phyloP scores from a whole-genome alignment of 306 rosid species.

The Cyclanthera cordifolia region DNA sequence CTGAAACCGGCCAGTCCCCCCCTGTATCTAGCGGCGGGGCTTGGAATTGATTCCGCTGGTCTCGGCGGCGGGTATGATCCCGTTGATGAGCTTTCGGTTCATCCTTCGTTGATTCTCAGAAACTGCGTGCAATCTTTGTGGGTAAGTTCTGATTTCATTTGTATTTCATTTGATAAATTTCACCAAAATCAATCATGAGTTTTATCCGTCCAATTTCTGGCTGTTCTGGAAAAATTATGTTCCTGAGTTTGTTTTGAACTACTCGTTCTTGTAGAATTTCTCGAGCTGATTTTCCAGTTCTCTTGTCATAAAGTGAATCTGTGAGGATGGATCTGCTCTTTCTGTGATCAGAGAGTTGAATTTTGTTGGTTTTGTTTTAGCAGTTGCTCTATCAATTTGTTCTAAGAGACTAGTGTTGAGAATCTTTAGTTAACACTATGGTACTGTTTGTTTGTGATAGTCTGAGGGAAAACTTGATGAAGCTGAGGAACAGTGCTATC shows the following conservation, averaged over 20 bases:
- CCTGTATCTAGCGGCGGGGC: slow-evolving; percentile 54
- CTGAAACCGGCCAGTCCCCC: slow-evolving; percentile 40
- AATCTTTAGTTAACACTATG: slow-evolving; percentile 4
- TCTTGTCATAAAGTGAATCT: background rate
- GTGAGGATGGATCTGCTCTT: background rate
- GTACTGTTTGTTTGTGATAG: slow-evolving; percentile 31
- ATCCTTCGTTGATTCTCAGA: slow-evolving; percentile 43
- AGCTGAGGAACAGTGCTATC: slow-evolving; percentile 67
- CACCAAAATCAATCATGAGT: background rate
- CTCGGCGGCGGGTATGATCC: slow-evolving; percentile 18
- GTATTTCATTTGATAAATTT: background rate
- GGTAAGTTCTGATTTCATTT: slow-evolving; percentile 27
- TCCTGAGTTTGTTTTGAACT: slow-evolving; percentile 1
- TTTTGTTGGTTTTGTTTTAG: background rate
- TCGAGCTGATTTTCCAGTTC: slow-evolving; percentile 1
- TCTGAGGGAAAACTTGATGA: slow-evolving; percentile 54
- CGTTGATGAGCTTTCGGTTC: slow-evolving; percentile 6
- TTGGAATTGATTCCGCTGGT: slow-evolving; percentile 37
- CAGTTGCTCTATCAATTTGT: background rate
- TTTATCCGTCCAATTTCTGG: background rate
- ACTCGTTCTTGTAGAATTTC: background rate
- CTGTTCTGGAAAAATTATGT: background rate
- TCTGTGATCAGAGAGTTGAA: no score
- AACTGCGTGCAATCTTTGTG: slow-evolving; percentile 52
- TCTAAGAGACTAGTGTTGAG: background rate